Evolutionary conservation across 495 filamentous ascomycete genomes (phyloP).

Genomic region (Cercophora scortea): DNA sequence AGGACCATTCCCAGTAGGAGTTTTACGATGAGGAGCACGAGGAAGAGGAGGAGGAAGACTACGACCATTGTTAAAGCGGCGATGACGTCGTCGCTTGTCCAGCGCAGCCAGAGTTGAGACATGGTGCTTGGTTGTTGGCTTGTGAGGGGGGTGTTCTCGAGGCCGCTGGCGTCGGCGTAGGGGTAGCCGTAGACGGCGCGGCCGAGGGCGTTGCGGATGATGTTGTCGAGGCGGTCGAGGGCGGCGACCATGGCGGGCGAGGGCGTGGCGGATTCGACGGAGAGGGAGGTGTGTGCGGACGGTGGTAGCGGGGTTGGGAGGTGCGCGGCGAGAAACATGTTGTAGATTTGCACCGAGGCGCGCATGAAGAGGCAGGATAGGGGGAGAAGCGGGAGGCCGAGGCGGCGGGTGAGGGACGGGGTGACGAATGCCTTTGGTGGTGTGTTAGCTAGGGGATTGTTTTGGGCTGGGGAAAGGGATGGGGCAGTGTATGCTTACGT

Average conservation of each 20-base stretch:
- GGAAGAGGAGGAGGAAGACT: constrained; percentile 70
- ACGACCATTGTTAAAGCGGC: constrained; percentile 64
- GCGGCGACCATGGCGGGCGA: constrained; percentile 65
- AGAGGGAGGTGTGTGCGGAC: constrained; percentile 56
- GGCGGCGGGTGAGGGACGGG: constrained; percentile 71
- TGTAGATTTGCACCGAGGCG: constrained; percentile 90
- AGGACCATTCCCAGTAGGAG: constrained; percentile 78
- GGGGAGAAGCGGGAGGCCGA: constrained; percentile 88
- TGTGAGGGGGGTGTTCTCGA: not conserved
- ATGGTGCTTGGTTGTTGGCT: not conserved
- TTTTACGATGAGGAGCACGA: constrained; percentile 73
- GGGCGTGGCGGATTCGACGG: constrained; percentile 39
- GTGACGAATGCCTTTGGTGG: constrained; percentile 69
- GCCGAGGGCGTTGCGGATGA: constrained; percentile 64
- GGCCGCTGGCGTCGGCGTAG: constrained; percentile 14
- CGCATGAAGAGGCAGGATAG: constrained; percentile 93
- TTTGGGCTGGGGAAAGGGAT: not conserved
- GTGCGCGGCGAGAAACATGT: constrained; percentile 91
- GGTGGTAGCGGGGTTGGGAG: constrained; percentile 68
- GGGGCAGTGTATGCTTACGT: constrained; percentile 39
- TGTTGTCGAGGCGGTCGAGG: constrained; percentile 64
- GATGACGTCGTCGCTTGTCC: constrained; percentile 57
- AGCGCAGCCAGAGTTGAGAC: constrained; percentile 24
- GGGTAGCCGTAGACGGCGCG: constrained; percentile 54
- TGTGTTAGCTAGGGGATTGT: not conserved